phyloP scores from a whole-genome alignment of 768 basidiomycete genomes.

The Hypholoma fasciculare region DNA sequence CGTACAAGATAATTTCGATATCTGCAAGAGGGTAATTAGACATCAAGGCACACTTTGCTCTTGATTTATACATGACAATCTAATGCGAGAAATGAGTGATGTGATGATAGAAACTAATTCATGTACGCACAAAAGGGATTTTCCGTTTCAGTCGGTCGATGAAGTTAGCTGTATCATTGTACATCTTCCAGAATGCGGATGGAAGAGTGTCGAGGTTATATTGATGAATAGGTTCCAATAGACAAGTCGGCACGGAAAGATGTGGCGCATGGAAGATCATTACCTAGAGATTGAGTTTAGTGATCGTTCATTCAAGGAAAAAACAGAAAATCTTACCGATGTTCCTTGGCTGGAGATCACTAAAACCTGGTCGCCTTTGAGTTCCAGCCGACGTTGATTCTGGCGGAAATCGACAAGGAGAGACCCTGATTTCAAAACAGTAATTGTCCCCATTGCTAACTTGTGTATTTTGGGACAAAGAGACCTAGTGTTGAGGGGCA shows the following conservation, averaged over 20 bases:
- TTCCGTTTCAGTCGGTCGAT: constrained; percentile 51
- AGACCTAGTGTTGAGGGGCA: constrained; percentile 33
- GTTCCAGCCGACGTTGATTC: constrained; percentile 46
- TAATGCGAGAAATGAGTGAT: constrained; percentile 16
- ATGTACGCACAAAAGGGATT: constrained; percentile 47
- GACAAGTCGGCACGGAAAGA: constrained; percentile 48
- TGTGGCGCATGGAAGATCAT: constrained; percentile 49
- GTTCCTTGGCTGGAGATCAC: constrained; percentile 39
- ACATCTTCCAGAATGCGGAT: constrained; percentile 40
- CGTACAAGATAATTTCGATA: constrained; percentile 40
- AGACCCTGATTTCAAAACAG: constrained; percentile 48
- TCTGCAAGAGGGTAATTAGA: constrained; percentile 49
- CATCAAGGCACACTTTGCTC: constrained; percentile 50
- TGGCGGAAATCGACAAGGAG: constrained; percentile 60
- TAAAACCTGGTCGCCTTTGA: constrained; percentile 46
- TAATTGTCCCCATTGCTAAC: constrained; percentile 44
- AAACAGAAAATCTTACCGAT: constrained; percentile 26
- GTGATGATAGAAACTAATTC: neutral
- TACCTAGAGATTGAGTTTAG: constrained; percentile 29
- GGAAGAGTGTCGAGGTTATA: constrained; percentile 41
- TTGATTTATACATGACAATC: constrained; percentile 41
- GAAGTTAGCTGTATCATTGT: constrained; percentile 43
- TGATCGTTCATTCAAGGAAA: neutral
- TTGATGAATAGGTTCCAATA: constrained; percentile 39
- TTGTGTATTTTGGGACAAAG: constrained; percentile 46